phyloP scores from a whole-genome alignment of 768 basidiomycete genomes.

The Lactarius hengduanensis region DNA sequence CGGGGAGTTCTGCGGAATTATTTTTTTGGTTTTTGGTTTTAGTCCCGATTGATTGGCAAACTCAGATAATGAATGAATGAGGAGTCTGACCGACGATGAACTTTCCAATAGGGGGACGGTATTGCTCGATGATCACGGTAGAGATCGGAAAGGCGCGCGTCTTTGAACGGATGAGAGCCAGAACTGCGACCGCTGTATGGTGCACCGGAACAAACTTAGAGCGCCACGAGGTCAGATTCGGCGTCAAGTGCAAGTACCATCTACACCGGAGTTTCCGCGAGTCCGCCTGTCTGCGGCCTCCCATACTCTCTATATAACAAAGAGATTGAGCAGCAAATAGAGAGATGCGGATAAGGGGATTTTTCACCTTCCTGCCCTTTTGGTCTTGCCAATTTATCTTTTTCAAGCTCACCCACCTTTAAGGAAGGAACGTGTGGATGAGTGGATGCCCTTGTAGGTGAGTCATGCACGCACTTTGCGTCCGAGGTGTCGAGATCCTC shows the following conservation, averaged over 20 bases:
- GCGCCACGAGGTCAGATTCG: not conserved
- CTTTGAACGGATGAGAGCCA: conserved; percentile 77
- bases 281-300: conserved; percentile 86
- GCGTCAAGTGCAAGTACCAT: conserved; percentile 50
- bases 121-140: conserved; percentile 89
- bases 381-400: conserved; percentile 79
- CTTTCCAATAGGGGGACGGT: conserved; percentile 81
- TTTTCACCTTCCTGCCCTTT: conserved; percentile 63
- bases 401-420: conserved; percentile 85
- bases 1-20: conserved; percentile 52
- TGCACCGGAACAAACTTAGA: not conserved
- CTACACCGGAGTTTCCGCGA: conserved; percentile 70
- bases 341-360: not conserved
- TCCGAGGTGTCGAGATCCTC: conserved; percentile 24
- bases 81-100: conserved; percentile 59
- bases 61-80: not conserved
- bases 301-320: conserved; percentile 65
- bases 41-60: not conserved
- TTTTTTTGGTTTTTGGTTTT: not conserved
- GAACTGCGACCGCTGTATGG: conserved; percentile 72
- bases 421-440: conserved; percentile 2
- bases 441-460: not conserved
- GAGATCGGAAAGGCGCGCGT: conserved; percentile 68
- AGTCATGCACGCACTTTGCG: conserved; percentile 21
- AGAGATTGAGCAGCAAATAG: conserved; percentile 3